Conservation (phyloP, 176 grass and related monocot species). For the Ampelocalamus luodianensis region DNA sequence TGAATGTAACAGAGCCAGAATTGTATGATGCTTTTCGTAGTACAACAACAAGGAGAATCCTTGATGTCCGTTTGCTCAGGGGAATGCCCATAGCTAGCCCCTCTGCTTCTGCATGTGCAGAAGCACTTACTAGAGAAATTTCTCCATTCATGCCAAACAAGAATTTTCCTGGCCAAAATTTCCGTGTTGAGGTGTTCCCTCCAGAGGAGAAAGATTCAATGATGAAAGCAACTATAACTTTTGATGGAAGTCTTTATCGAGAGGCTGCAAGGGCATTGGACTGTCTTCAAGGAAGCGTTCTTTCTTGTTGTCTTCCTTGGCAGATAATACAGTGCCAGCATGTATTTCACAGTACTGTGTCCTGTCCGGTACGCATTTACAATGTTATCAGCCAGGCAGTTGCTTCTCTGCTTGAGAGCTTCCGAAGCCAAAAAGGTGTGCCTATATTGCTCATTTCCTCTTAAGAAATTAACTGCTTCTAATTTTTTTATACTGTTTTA, state of each 20-base stretch:
- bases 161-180: conserved; percentile 68
- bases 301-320: conserved; percentile 72
- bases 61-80: conserved; percentile 65
- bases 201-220: conserved; percentile 60
- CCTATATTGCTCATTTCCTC: conserved; percentile 30
- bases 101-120: conserved; percentile 52
- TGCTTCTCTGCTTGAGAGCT: conserved; percentile 61
- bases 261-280: conserved; percentile 90
- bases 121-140: conserved; percentile 76
- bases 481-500: conserved; percentile 4
- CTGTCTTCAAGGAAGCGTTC: conserved; percentile 70
- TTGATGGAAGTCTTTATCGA: conserved; percentile 83
- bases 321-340: conserved; percentile 89
- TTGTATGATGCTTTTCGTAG: conserved; percentile 63
- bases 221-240: conserved; percentile 76
- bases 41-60: conserved; percentile 62
- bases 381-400: conserved; percentile 64
- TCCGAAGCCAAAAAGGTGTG: conserved; percentile 67
- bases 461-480: conserved; percentile 22
- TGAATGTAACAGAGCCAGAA: conserved; percentile 70
- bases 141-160: conserved; percentile 79
- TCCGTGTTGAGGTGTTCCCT: conserved; percentile 68
- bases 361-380: conserved; percentile 68
- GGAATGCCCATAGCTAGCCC: conserved; percentile 29
- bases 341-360: conserved; percentile 82